Conservation (phyloP, 1,284 basidiomycete species). For the Puccinia triticina region DNA sequence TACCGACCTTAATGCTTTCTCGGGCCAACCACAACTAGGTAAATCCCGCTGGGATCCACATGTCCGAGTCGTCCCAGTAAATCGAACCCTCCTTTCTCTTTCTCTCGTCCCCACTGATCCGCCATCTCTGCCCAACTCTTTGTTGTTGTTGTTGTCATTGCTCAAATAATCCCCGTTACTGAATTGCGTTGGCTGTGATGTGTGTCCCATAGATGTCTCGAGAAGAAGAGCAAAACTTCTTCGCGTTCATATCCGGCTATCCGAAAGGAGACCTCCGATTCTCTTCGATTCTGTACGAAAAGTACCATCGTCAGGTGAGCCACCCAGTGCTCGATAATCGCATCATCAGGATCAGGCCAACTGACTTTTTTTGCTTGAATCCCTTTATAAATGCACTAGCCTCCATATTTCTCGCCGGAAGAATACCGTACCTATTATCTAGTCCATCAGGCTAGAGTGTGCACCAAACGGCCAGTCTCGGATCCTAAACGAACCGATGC, state of each 20-base stretch:
- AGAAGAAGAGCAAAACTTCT: neutral
- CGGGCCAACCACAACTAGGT: neutral
- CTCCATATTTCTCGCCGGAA: neutral
- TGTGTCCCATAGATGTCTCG: neutral
- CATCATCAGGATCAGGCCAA: too few species aligned
- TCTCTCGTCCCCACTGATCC: too few species aligned
- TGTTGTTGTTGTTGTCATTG: too few species aligned
- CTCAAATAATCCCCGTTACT: too few species aligned
- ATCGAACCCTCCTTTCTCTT: neutral
- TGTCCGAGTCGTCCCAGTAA: neutral
- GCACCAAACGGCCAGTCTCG: neutral
- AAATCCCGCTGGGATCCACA: neutral
- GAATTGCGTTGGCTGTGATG: too few species aligned
- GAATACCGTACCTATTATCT: slow-evolving; percentile 1
- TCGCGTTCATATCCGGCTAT: neutral
- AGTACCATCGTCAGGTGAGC: neutral
- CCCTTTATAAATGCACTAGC: neutral
- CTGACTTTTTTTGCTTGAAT: neutral
- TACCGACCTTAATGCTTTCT: too few species aligned
- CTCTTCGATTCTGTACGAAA: neutral
- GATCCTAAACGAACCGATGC: too few species aligned
- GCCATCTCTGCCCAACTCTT: too few species aligned
- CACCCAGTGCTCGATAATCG: neutral
- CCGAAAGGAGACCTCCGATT: neutral
- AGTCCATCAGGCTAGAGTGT: neutral